Base-by-base conservation (phyloP, 768 basidiomycete genomes). In the Pisolithus sp. region DNA sequence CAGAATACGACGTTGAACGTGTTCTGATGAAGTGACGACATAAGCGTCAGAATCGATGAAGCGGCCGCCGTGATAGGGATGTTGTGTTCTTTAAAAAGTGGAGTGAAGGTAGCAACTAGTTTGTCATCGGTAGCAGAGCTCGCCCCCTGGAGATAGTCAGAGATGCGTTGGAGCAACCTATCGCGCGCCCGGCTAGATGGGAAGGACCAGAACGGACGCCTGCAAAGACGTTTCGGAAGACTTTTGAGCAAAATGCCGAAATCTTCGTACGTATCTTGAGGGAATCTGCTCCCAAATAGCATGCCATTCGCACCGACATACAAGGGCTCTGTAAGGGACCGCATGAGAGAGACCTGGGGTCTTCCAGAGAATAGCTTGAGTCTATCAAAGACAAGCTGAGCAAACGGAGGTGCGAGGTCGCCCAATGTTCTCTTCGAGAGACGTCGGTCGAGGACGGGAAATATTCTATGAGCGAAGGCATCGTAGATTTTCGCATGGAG, bases 1-100 rank as follows among this genome's bases (percentile, higher is more conserved):
- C 63, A 61, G 28, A 61, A 57, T 0, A 57, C 37, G 44, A 57
- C 63, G 52, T 49, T 59, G 26, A 66, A 3, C 1, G 46, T 54
- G 5, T 63, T 64, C 48, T 49, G 61, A 24, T 63, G 62, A 7
- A 54, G 38, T 1, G 54, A 55, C 59, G 57, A 56, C 24, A 66
- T 31, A 44, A 63, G 56, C 9, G 46, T 55, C 39, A 64, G 56
- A 6, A 59, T 51, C 28, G 61, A 13, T 41, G 55, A 50, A 0
- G 61, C 63, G 1, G 51, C 59, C 20, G 56, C 63, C 46, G 31
- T 28, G 9, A 52, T 28, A 30, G 56, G 53, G 46, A 65, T 51
- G 3, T 49, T 21, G 12, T 65, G 61, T 7, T 53, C 48, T 52
- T 49, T 43, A 50, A 64, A 64, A 6, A 9, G 48, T 24, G 56